Percentiles rank a stretch among this genome's conserved stretches.
phyloP scores from a whole-genome alignment of 2,329 filamentous ascomycete species.

The Xylariales sp. region DNA sequence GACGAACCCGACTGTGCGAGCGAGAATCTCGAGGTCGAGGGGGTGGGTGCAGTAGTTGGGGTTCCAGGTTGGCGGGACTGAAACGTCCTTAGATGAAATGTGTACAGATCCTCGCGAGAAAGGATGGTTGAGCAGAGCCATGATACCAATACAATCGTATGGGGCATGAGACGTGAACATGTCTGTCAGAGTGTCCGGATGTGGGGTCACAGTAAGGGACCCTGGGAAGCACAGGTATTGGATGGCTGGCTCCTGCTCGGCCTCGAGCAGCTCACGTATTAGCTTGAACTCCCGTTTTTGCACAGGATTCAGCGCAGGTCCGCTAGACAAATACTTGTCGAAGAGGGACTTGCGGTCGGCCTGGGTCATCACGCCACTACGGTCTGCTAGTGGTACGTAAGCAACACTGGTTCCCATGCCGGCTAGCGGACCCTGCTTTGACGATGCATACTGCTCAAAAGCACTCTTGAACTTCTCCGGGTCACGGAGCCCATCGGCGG shows the following conservation, averaged over 20 bases:
- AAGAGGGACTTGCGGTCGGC: slow-evolving; percentile 46
- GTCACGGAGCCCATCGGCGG: slow-evolving; percentile 52
- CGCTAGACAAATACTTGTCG: slow-evolving; percentile 38
- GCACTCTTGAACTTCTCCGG: slow-evolving; percentile 49
- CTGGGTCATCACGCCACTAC: slow-evolving; percentile 43
- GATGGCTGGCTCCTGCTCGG: slow-evolving; percentile 47
- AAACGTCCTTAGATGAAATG: slow-evolving; percentile 58
- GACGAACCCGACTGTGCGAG: slow-evolving; percentile 57
- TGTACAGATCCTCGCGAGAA: slow-evolving; percentile 70
- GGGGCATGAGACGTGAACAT: slow-evolving; percentile 46
- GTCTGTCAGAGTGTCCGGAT: slow-evolving; percentile 47
- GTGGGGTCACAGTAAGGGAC: slow-evolving; percentile 47
- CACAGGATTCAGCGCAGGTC: slow-evolving; percentile 31
- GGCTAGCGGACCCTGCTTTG: slow-evolving; percentile 51
- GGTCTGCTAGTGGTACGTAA: slow-evolving; percentile 51
- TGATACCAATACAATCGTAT: slow-evolving; percentile 66
- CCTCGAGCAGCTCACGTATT: slow-evolving; percentile 47
- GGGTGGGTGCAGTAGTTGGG: slow-evolving; percentile 66
- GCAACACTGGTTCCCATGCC: slow-evolving; percentile 55
- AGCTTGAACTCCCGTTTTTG: slow-evolving; percentile 41
- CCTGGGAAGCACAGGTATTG: slow-evolving; percentile 53
- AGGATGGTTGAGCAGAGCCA: slow-evolving; percentile 70
- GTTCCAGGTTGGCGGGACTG: slow-evolving; percentile 62
- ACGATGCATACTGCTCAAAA: slow-evolving; percentile 52
- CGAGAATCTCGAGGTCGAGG: slow-evolving; percentile 66